Percentiles rank a stretch among this genome's conserved stretches.
These are phyloP conservation scores for Plasmodium knowlesi DNA, from an alignment of 169 alveolate genomes.

Conservation along the genomic window DNA sequence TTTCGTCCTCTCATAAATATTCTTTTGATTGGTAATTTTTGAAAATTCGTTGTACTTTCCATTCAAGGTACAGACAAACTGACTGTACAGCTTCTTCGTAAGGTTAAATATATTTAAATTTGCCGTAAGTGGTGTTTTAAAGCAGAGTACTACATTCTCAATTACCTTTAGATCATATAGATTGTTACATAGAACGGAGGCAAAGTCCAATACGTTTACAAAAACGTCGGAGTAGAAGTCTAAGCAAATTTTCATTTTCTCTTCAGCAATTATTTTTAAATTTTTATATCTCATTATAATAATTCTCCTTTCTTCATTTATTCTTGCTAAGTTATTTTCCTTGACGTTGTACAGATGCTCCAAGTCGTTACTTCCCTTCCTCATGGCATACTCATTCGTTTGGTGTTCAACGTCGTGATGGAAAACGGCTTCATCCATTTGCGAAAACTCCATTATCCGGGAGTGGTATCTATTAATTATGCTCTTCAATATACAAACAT, in stretches of 20 bases:
- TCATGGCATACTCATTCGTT: background rate
- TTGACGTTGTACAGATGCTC: background rate
- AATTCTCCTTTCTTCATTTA: slow-evolving; percentile 72
- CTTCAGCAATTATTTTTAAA: slow-evolving; percentile 68
- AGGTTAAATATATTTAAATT: slow-evolving; percentile 64
- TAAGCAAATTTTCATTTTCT: slow-evolving; percentile 59
- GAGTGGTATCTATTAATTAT: slow-evolving; percentile 68
- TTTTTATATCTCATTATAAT: slow-evolving; percentile 31
- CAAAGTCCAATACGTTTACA: slow-evolving; percentile 69
- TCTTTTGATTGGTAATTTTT: slow-evolving; percentile 29
- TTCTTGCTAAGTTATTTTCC: slow-evolving; percentile 10
- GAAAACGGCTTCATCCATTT: slow-evolving; percentile 58
- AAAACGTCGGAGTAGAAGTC: slow-evolving; percentile 73
- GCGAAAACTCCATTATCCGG: slow-evolving; percentile 71
- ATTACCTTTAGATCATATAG: slow-evolving; percentile 54
- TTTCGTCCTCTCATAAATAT: background rate
- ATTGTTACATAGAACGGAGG: slow-evolving; percentile 68
- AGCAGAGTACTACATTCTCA: slow-evolving; percentile 64
- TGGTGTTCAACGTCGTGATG: slow-evolving; percentile 42
- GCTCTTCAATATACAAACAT: slow-evolving; percentile 64
- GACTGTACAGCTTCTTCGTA: slow-evolving; percentile 44
- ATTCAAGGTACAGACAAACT: slow-evolving; percentile 4
- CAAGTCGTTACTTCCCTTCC: background rate
- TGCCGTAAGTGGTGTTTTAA: slow-evolving; percentile 67
- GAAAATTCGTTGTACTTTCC: slow-evolving; percentile 61